Evolutionary conservation across 1,284 basidiomycete species (phyloP), one percentile per base, ranked within the genome.

Genomic region (Thelephora terrestris): DNA sequence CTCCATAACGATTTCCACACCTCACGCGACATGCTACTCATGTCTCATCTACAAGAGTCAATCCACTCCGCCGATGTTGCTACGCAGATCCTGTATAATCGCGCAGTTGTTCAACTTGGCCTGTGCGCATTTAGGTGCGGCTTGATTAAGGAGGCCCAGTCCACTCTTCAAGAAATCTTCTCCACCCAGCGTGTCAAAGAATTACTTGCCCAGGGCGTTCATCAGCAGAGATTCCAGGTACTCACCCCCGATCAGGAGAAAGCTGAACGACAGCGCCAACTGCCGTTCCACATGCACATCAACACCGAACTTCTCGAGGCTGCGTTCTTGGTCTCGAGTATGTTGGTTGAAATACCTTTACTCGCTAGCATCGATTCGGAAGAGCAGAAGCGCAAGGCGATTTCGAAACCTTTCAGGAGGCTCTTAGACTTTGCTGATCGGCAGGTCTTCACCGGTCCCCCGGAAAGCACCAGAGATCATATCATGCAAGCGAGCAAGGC

Each of bases 201-300:
- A 68, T 76, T 99, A 24, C 78, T 99, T 14, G 96, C 95, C 0
- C 96, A 99, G 66, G 95, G 95, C 46, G 87, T 97, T 6, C 92
- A 94, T 64, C 85, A 89, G 60, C 92, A 94, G 64, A 80, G 91
- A 46, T 97, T 88, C 76, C 88, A 88, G 59, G 73, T 76, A 3
- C 72, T 97, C 47, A 81, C 86, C 14, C 91, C 92, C 6, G 96
- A 99, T 66, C 95, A 99, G 69, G 96, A 99, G 67, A 90, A 93
- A 64, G 83, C 93, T 6, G 96, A 99, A 67, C 90, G 93, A 58
- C 89, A 93, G 58, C 80, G 95, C 43, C 91, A 98, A 61, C 75
- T 99, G 21, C 96, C 96, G 29, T 99, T 99, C 85, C 96, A 99
- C 69, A 91, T 99, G 88, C 96, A 99, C 71, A 95, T 99, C 71